A percentile compares a stretch with the other conserved stretches of the same genome.
Evolutionary conservation across 2,329 filamentous ascomycete genomes (phyloP).

Genomic region (Furcasterigmium furcatum): DNA sequence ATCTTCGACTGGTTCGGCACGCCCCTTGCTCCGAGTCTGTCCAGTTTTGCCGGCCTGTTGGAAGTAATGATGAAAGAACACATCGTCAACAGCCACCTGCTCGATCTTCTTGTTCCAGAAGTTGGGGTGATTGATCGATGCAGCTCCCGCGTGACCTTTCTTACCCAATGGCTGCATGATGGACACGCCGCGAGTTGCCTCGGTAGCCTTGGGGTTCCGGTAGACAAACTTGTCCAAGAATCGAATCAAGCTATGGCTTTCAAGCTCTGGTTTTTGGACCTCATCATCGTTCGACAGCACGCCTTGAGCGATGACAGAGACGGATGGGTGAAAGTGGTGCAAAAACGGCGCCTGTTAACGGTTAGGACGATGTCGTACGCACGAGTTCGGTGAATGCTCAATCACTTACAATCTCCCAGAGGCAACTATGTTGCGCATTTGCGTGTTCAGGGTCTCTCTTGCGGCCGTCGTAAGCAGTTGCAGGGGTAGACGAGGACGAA

Average conservation of each 20-base stretch:
- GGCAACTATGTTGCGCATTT: conserved; percentile 86
- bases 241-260: conserved; percentile 85
- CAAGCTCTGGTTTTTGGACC: conserved; percentile 85
- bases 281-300: conserved; percentile 67
- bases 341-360: conserved; percentile 58
- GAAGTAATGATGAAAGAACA: conserved; percentile 99
- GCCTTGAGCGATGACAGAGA: conserved; percentile 75
- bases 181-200: conserved; percentile 70
- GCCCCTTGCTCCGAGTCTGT: conserved; percentile 39
- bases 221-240: conserved; percentile 99
- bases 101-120: conserved; percentile 93
- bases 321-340: conserved; percentile 88
- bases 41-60: conserved; percentile 63
- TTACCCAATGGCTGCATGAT: conserved; percentile 82
- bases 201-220: conserved; percentile 77
- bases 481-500: too few relatives aligned
- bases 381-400: not conserved
- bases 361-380: not conserved
- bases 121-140: conserved; percentile 72
- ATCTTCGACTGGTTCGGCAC: conserved; percentile 38
- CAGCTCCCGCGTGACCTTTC: conserved; percentile 17
- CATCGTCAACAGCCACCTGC: conserved; percentile 85
- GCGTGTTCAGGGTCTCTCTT: conserved; percentile 91
- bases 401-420: conserved; percentile 78
- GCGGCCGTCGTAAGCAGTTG: conserved; percentile 69